Base-by-base conservation (phyloP, 208 protist species). In the Crithidia bombi region DNA sequence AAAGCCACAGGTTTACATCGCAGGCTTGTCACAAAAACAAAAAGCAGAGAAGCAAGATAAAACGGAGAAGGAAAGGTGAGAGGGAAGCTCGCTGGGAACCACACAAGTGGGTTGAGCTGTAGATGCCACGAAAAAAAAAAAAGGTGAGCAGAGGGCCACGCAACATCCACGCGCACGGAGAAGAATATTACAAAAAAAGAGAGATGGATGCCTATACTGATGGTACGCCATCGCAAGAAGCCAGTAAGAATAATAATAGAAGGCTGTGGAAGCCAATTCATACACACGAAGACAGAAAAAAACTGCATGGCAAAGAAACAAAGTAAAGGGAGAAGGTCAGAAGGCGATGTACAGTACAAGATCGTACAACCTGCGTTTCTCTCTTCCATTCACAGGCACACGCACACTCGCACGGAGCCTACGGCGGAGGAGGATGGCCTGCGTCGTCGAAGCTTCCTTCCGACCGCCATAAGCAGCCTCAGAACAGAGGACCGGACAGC, bases 21-120 rank as follows among this genome's bases (percentile, higher is more conserved):
- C n/a, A n/a, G n/a, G n/a, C n/a, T 14, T 41, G 38, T 41, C 38
- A 6, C 6, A 41, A 41, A 41, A 41, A 41, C 6, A 41, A 52
- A 52, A 28, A 52, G n/a, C 19, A 28, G 47, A 6, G 17, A 49
- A 65, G 6, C 19, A 17, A 63, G 57, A 23, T 38, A 32, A 23
- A 23, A 65, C 32, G 28, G 39, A 65, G 39, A 33, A 33, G 30
- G 39, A 39, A n/a, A 52, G n/a, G n/a, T n/a, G n/a, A n/a, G n/a
- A n/a, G n/a, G n/a, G n/a, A n/a, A n/a, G n/a, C n/a, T n/a, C n/a
- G n/a, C n/a, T n/a, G n/a, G n/a, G n/a, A n/a, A n/a, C n/a, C n/a
- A n/a, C n/a, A n/a, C n/a, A n/a, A n/a, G n/a, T n/a, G n/a, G n/a
- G n/a, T n/a, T n/a, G n/a, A n/a, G n/a, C n/a, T n/a, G n/a, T n/a